Conservation (phyloP, 371 early-diverging fungal genomes). For the Phascolomyces articulosus region DNA sequence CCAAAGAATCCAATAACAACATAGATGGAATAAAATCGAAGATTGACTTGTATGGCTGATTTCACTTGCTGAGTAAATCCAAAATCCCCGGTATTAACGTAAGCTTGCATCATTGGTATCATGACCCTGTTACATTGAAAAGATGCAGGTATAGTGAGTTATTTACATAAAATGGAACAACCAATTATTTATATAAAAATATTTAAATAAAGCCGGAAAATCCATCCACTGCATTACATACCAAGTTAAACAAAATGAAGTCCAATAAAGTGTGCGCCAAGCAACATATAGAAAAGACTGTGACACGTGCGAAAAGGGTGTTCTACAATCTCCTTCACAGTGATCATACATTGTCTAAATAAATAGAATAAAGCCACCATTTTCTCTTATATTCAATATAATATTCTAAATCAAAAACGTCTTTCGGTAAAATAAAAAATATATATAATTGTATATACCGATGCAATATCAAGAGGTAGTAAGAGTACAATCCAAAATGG, state of each 20-base stretch:
- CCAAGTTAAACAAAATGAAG: conserved; percentile 88
- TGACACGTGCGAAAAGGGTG: conserved; percentile 79
- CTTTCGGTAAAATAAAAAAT: background rate
- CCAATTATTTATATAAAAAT: too few species aligned
- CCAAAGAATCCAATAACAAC: conserved; percentile 62
- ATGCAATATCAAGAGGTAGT: conserved; percentile 88
- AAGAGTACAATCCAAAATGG: conserved; percentile 90
- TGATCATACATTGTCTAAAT: conserved; percentile 67
- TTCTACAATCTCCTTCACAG: conserved; percentile 68
- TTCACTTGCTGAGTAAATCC: conserved; percentile 61
- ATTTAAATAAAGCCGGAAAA: too few species aligned
- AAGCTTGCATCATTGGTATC: conserved; percentile 86
- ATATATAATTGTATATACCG: conserved; percentile 57
- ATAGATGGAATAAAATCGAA: conserved; percentile 72
- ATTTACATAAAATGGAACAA: too few species aligned
- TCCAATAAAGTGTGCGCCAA: conserved; percentile 93
- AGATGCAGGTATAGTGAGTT: too few species aligned
- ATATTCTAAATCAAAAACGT: too few species aligned
- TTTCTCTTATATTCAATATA: background rate
- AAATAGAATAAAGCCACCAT: too few species aligned
- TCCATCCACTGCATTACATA: too few species aligned
- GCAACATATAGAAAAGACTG: conserved; percentile 70
- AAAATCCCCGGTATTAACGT: conserved; percentile 87
- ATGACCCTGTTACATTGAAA: conserved; percentile 62
- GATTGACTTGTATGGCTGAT: conserved; percentile 76